These are phyloP conservation scores for Plasmodium malariae DNA, from an alignment of 169 alveolate species.

Conservation along the genomic window DNA sequence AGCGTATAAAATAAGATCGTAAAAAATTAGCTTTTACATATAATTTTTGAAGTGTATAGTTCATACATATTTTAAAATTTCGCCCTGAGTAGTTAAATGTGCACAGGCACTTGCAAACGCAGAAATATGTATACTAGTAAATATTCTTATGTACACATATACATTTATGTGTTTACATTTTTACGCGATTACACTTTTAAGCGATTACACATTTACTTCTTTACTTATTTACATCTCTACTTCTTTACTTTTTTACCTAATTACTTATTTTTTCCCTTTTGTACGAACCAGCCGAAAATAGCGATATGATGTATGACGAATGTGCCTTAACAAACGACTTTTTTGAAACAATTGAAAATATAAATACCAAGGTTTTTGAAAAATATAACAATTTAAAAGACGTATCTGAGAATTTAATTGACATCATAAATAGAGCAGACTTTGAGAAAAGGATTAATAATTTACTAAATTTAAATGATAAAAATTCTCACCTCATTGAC, in stretches of 20 bases:
- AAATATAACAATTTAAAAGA: conserved; percentile 68
- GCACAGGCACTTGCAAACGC: background rate
- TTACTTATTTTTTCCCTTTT: too few species aligned
- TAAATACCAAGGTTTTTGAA: conserved; percentile 58
- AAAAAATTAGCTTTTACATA: background rate
- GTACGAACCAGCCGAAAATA: conserved; percentile 1
- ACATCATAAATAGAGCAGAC: conserved; percentile 22
- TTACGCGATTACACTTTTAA: background rate
- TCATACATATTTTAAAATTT: background rate
- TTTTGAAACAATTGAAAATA: conserved; percentile 68
- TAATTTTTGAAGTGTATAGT: background rate
- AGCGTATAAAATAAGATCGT: background rate
- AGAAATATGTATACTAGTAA: background rate
- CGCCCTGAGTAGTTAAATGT: background rate
- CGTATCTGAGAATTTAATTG: conserved; percentile 13
- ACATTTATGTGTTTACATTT: background rate
- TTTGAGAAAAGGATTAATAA: conserved; percentile 41
- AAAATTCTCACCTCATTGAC: conserved; percentile 49
- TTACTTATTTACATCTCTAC: background rate
- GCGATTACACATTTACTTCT: background rate
- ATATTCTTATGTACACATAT: background rate
- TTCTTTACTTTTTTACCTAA: background rate
- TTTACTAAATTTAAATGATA: conserved; percentile 20
- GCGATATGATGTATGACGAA: conserved; percentile 43
- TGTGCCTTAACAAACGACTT: conserved; percentile 65